phyloP scores from a whole-genome alignment of 768 basidiomycete genomes.

The Kwoniella shandongensis region DNA sequence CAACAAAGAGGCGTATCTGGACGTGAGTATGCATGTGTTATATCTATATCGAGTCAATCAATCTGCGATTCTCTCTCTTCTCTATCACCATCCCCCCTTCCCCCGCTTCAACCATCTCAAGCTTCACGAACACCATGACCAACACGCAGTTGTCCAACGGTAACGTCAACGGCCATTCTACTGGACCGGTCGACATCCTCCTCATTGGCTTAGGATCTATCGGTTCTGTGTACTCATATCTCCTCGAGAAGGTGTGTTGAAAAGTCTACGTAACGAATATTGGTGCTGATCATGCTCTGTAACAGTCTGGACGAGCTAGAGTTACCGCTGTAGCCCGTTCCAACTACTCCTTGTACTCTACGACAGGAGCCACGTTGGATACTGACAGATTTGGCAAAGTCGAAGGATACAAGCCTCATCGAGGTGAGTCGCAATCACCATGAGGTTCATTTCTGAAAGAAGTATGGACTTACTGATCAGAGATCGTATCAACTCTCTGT shows the following conservation, averaged over 20 bases:
- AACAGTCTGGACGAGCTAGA: constrained; percentile 60
- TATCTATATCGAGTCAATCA: no score
- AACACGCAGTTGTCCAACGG: background rate
- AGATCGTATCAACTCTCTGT: background rate
- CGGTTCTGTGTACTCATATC: constrained; percentile 50
- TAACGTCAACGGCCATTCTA: background rate
- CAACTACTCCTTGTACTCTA: constrained; percentile 59
- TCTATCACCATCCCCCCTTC: no score
- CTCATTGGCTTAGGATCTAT: constrained; percentile 47
- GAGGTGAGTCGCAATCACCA: constrained; percentile 60
- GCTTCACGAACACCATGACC: no score
- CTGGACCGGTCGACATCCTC: constrained; percentile 33
- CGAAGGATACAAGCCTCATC: constrained; percentile 64
- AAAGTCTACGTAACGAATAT: background rate
- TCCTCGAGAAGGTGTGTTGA: constrained; percentile 68
- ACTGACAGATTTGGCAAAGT: constrained; percentile 65
- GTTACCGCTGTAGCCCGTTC: constrained; percentile 74
- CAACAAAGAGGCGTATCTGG: no score
- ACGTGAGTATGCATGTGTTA: no score
- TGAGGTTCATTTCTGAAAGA: no score
- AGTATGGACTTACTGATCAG: no score
- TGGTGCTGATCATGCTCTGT: background rate
- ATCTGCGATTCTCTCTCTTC: no score
- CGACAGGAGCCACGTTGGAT: constrained; percentile 53
- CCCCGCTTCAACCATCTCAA: no score